phyloP scores from a whole-genome alignment of 257 asterid species.

The Rauvolfia tetraphylla region DNA sequence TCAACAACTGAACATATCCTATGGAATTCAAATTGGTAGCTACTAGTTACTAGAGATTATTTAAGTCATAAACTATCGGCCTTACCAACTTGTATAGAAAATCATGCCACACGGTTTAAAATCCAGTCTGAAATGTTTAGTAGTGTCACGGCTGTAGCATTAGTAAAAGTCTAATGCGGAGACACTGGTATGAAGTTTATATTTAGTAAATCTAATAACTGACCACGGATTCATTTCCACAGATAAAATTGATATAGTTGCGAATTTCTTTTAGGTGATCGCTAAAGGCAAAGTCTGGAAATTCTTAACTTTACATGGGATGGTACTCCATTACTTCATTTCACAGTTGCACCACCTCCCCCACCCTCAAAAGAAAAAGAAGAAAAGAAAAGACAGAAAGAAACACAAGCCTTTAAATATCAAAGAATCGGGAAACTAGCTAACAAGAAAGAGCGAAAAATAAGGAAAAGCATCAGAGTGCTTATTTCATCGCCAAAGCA shows the following conservation, averaged over 20 bases:
- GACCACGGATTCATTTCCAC: neutral
- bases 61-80: neutral
- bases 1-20: neutral
- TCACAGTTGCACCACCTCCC: neutral
- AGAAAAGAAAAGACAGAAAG: too few species aligned
- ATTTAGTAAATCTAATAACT: neutral
- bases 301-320: neutral
- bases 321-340: neutral
- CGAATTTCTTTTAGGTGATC: neutral
- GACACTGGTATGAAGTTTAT: neutral
- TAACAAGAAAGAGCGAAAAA: neutral
- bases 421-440: neutral
- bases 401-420: neutral
- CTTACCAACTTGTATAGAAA: neutral
- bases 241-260: neutral
- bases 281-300: neutral
- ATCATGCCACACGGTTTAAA: neutral
- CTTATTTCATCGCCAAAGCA: neutral
- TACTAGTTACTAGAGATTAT: neutral
- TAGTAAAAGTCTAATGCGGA: neutral
- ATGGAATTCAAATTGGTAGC: neutral
- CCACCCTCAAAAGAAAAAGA: neutral
- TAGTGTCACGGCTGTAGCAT: neutral
- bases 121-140: neutral
- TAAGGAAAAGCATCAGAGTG: neutral